phyloP scores from a whole-genome alignment of 2,329 filamentous ascomycete genomes.

The Daldinia sp. region DNA sequence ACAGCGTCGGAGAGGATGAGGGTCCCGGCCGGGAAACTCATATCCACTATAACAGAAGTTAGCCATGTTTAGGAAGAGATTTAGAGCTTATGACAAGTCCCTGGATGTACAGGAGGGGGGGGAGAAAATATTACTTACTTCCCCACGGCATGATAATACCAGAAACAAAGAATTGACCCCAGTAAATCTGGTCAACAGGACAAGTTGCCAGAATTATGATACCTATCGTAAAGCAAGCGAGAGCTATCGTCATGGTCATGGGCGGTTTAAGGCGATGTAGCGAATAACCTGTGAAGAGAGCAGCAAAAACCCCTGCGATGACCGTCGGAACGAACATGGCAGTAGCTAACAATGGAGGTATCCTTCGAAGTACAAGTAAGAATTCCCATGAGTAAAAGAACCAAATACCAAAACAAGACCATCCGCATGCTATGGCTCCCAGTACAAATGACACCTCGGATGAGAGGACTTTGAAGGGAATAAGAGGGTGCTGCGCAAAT shows the following conservation, averaged over 20 bases:
- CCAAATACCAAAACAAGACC: conserved; percentile 56
- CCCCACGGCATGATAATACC: conserved; percentile 58
- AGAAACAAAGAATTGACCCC: conserved; percentile 60
- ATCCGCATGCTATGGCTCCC: conserved; percentile 54
- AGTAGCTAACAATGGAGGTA: conserved; percentile 46
- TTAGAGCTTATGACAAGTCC: background rate
- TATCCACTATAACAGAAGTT: conserved; percentile 52
- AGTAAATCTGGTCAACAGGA: conserved; percentile 60
- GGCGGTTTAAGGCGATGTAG: conserved; percentile 39
- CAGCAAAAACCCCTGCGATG: conserved; percentile 47
- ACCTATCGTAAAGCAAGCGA: conserved; percentile 41
- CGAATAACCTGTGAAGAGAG: conserved; percentile 38
- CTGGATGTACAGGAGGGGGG: background rate
- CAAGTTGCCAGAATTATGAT: conserved; percentile 43
- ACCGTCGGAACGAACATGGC: conserved; percentile 47
- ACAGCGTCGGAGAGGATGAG: conserved; percentile 57
- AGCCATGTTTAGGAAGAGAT: background rate
- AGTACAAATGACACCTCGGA: conserved; percentile 59
- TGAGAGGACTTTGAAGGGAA: conserved; percentile 59
- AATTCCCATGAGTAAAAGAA: conserved; percentile 53
- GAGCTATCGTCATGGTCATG: conserved; percentile 41
- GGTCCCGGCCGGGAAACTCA: conserved; percentile 63
- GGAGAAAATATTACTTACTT: conserved; percentile 36
- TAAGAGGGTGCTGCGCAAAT: conserved; percentile 55
- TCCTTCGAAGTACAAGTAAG: conserved; percentile 47